Conservation (phyloP, 73 alveolate species). For the Blepharisma stoltei region DNA sequence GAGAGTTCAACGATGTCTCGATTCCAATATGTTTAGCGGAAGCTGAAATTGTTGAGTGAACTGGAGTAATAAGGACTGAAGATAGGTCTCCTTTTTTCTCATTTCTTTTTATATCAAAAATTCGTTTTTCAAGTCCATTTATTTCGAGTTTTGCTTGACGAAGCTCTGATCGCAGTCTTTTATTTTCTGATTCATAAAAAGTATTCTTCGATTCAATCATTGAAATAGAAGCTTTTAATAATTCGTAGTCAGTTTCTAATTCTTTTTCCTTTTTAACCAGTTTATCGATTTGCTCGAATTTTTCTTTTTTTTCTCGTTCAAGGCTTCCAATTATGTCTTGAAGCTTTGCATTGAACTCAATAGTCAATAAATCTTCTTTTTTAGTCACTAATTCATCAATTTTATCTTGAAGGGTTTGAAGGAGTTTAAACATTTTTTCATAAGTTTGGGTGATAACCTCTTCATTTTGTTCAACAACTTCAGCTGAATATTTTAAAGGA, state of each 20-base stretch:
- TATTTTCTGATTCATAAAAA: neutral
- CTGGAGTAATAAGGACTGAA: too few species aligned
- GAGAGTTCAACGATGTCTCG: too few species aligned
- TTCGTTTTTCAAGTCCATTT: neutral
- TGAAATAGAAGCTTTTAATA: neutral
- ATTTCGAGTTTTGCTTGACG: neutral
- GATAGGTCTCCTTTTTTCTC: too few species aligned
- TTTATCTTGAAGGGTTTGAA: neutral
- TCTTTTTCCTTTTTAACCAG: neutral
- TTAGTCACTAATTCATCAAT: slow-evolving; percentile 1
- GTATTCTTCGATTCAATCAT: slow-evolving; percentile 22
- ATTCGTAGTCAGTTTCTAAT: neutral
- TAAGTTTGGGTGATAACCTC: neutral
- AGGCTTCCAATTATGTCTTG: neutral
- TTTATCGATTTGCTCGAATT: slow-evolving; percentile 4
- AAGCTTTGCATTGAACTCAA: neutral
- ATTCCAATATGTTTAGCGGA: too few species aligned
- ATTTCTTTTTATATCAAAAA: slow-evolving; percentile 1
- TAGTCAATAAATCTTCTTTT: neutral
- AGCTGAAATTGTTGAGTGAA: too few species aligned
- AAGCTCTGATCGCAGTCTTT: neutral
- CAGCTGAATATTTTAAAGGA: too few species aligned
- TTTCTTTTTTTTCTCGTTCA: slow-evolving; percentile 23
- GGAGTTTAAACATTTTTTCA: neutral
- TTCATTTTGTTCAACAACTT: neutral